Evolutionary conservation across 176 grass and related monocot genomes (phyloP), one percentile per base, ranked within the genome.

Genomic region (Guadua angustifolia): DNA sequence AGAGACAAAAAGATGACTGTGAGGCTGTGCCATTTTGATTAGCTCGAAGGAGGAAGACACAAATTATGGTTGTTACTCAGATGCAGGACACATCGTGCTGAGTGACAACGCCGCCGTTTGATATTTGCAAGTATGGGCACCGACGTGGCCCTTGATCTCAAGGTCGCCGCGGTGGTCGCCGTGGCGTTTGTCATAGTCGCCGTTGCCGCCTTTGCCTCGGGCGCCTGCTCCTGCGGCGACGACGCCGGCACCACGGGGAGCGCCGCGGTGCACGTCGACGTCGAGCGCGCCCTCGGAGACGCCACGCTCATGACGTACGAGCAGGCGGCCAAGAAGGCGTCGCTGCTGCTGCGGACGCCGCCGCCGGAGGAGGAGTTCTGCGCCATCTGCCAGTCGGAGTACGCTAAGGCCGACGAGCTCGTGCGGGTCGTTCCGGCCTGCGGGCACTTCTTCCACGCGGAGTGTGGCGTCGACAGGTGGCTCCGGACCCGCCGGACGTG

Each of bases 401-500:
- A 77, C 78, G 46, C n/a, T 38, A 1, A 12, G 16, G 35, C 19
- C 25, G 58, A 15, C 14, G 73, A 69, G 80, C 73, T 86, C 21
- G 66, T 90, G 74, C 81, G 84, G 63, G 58, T 82, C 42, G 56
- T 93, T 77, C 78, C 57, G 47, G 80, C 62, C 44, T 93, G 91
- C 49, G 73, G 91, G 17, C 85, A 93, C 68, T 84, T 93, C 64
- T 91, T 82, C 77, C 88, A 93, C 71, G 66, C 26, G 1, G 32
- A 21, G 19, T 90, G 91, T 39, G 74, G 21, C 32, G 1, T 88
- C 49, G 91, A 93, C 29, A 0, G 3, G 25, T 94, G 92, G 92
- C 62, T 91, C 64, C 82, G 77, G 60, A 38, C n/a, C 32, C 12
- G 19, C 10, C 21, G 51, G 21, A 84, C 76, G 0, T 85, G 82